A percentile compares a stretch with the other conserved stretches of the same genome.
phyloP scores from a whole-genome alignment of 257 asterid species.

The Phtheirospermum japonicum region DNA sequence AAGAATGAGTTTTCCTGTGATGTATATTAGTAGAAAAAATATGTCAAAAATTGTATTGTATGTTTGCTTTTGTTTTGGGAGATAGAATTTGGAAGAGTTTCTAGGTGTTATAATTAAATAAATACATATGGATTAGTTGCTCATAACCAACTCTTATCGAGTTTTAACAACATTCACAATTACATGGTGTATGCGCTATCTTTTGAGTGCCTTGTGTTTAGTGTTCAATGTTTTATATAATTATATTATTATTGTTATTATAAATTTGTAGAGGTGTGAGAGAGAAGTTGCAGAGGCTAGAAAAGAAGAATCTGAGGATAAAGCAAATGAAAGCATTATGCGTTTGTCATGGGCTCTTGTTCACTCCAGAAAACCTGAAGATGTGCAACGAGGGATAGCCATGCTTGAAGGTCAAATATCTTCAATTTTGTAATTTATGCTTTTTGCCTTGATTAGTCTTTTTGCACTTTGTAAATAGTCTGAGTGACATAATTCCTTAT shows the following conservation, averaged over 20 bases:
- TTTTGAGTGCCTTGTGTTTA: too few species aligned
- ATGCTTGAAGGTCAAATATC: slow-evolving; percentile 66
- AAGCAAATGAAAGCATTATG: slow-evolving; percentile 57
- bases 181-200: not conserved
- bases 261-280: slow-evolving; percentile 54
- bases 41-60: not conserved
- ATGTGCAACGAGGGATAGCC: slow-evolving; percentile 70
- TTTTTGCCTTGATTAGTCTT: not conserved
- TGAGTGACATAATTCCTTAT: too few species aligned
- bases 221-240: too few species aligned
- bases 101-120: too few species aligned
- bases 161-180: too few species aligned
- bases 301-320: slow-evolving; percentile 43
- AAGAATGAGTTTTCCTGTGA: not conserved
- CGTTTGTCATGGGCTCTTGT: slow-evolving; percentile 85
- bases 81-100: not conserved
- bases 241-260: not conserved
- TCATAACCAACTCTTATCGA: too few species aligned
- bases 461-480: too few species aligned
- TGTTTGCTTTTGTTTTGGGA: not conserved
- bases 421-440: not conserved
- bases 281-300: slow-evolving; percentile 61
- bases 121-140: too few species aligned
- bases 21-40: not conserved
- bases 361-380: slow-evolving; percentile 63